Conservation (phyloP, 331 rosid species). For the Acacia pycnantha region DNA sequence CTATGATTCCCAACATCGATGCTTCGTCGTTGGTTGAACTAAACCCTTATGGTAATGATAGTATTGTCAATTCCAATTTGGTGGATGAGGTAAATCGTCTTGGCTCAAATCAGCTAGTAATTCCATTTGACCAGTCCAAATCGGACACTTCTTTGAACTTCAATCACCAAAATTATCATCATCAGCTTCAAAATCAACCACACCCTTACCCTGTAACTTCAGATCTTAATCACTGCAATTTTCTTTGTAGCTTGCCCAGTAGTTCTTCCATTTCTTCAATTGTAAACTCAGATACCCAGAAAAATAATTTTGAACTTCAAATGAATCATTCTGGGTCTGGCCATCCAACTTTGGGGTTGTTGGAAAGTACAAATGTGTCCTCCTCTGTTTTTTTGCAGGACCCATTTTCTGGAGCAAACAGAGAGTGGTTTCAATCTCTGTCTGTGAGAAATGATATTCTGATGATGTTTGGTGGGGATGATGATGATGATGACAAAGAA, state of each 20-base stretch:
- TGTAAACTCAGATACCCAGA: slow-evolving; percentile 31
- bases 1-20: neutral
- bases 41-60: slow-evolving; percentile 17
- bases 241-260: slow-evolving; percentile 52
- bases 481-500: slow-evolving; percentile 50
- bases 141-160: neutral
- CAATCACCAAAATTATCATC: slow-evolving; percentile 19
- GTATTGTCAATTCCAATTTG: neutral
- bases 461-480: slow-evolving; percentile 38
- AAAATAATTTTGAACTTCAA: slow-evolving; percentile 24
- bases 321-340: neutral
- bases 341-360: slow-evolving; percentile 10
- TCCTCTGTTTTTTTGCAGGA: slow-evolving; percentile 44
- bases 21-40: neutral
- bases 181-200: slow-evolving; percentile 15
- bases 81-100: neutral
- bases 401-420: slow-evolving; percentile 49
- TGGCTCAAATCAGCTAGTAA: slow-evolving; percentile 11
- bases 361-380: slow-evolving; percentile 32
- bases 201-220: slow-evolving; percentile 40
- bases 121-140: slow-evolving; percentile 20
- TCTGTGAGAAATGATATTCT: slow-evolving; percentile 43
- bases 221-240: slow-evolving; percentile 61
- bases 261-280: slow-evolving; percentile 35
- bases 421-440: slow-evolving; percentile 49